A percentile compares a stretch with the other conserved stretches of the same genome.
phyloP scores from a whole-genome alignment of 1,284 basidiomycete species.

The Ustilago crameri region DNA sequence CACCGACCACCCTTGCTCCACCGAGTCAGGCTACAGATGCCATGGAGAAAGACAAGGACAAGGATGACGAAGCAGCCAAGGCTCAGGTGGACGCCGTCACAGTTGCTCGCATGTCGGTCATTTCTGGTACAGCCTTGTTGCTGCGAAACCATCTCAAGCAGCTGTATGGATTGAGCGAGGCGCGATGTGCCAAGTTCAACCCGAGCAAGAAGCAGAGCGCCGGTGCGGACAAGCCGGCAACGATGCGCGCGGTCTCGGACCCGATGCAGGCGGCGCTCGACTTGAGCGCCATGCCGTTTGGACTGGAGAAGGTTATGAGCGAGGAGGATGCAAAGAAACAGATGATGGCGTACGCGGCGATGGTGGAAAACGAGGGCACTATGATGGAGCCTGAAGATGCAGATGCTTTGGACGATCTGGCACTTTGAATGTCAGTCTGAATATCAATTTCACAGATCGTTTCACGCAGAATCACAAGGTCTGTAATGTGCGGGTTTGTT shows the following conservation, averaged over 20 bases:
- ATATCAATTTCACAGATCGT: too few relatives aligned
- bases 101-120: slow-evolving; percentile 49
- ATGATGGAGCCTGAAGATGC: slow-evolving; percentile 54
- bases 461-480: too few relatives aligned
- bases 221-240: slow-evolving; percentile 48
- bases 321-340: slow-evolving; percentile 46
- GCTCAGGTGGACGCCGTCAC: slow-evolving; percentile 19
- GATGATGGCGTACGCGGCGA: slow-evolving; percentile 45
- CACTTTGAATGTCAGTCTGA: slow-evolving; percentile 11
- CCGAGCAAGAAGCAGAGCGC: slow-evolving; percentile 54
- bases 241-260: slow-evolving; percentile 42
- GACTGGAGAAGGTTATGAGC: slow-evolving; percentile 25
- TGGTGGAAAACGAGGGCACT: slow-evolving; percentile 53
- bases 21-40: slow-evolving; percentile 5
- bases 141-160: slow-evolving; percentile 62
- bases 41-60: slow-evolving; percentile 18
- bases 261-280: slow-evolving; percentile 48
- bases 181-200: slow-evolving; percentile 56
- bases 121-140: slow-evolving; percentile 48
- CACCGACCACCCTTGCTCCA: slow-evolving; percentile 3
- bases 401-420: slow-evolving; percentile 41
- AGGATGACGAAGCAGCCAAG: slow-evolving; percentile 5
- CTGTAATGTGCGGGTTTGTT: too few relatives aligned
- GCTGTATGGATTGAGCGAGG: slow-evolving; percentile 57
- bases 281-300: slow-evolving; percentile 35